Evolutionary conservation across 371 early-diverging fungal genomes (phyloP), one percentile per base, ranked within the genome.

Genomic region (Apophysomyces elegans): DNA sequence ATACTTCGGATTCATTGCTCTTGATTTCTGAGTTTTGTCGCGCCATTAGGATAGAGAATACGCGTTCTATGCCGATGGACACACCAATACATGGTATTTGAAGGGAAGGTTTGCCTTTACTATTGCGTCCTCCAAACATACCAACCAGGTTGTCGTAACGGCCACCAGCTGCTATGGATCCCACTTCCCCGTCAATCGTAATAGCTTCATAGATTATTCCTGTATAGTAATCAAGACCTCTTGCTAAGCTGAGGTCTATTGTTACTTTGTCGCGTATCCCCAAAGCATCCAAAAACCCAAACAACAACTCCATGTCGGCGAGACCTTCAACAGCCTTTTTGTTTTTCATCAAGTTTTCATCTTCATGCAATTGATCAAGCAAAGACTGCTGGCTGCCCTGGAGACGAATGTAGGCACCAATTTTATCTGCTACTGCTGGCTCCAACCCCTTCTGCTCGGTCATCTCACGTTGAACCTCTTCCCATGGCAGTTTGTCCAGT

Each of bases 201-300:
- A 96, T 93, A 12, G 97, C 99, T 80, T 99, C 99, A 76, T 99
- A 96, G 70, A 99, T 98, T 62, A 99, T 90, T 37, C 99, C 99
- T 21, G 99, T 99, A 84, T 99, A 99, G 78, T 99, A 99, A 76
- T 99, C 99, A 56, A 99, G 79, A 16, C 99, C 99, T 66, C 99
- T 87, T 13, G 99, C 99, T 67, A 99, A 86, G 66, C 93, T 92
- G 58, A 99, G 83, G 81, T 99, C 99, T 72, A 99, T 94, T 1
- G 93, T 90, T 58, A 95, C 86, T 80, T 85, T 84, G 45, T 91
- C 80, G 16, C 78, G 72, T 21, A 97, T 89, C 8, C 88, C 87
- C 67, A 94, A 91, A n/a, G 95, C 83, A 35, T 89, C 87, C 61
- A 97, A 83, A 82, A 95, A 99, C 65, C 85, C 86, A 71, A 96